Evolutionary conservation across 495 filamentous ascomycete species (phyloP).

Genomic region (Aspergillus mulundensis): DNA sequence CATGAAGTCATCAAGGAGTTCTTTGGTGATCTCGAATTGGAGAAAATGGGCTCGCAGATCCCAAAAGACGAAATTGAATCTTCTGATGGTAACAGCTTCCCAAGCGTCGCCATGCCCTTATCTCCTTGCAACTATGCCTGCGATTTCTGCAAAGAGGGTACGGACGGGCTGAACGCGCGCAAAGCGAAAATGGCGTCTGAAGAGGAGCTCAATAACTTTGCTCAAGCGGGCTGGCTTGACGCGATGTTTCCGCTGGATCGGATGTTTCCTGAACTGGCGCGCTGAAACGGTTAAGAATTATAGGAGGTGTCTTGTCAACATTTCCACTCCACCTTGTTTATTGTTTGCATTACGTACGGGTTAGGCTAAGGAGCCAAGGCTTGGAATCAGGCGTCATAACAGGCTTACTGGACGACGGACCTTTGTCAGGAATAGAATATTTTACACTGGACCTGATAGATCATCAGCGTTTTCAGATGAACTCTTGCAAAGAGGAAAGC

Average conservation of each 20-base stretch:
- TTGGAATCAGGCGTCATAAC: neutral
- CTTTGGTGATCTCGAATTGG: conserved; percentile 64
- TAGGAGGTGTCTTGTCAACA: too few species aligned
- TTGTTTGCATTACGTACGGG: too few species aligned
- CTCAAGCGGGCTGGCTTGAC: conserved; percentile 16
- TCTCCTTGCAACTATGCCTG: conserved; percentile 78
- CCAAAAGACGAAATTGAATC: conserved; percentile 12
- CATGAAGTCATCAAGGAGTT: conserved; percentile 75
- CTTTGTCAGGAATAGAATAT: too few species aligned
- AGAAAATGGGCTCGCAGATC: conserved; percentile 37
- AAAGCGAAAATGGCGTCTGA: conserved; percentile 44
- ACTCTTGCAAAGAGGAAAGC: neutral
- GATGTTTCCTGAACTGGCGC: conserved; percentile 12
- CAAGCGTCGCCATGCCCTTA: neutral
- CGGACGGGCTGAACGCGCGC: conserved; percentile 53
- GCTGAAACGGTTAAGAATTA: neutral
- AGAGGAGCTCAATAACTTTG: conserved; percentile 13
- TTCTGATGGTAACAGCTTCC: conserved; percentile 1
- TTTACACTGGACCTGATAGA: neutral
- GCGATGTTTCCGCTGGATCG: conserved; percentile 5
- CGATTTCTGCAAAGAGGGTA: conserved; percentile 80
- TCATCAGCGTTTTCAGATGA: neutral
- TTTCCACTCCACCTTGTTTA: too few species aligned
- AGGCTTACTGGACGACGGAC: neutral
- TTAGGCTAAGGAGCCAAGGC: too few species aligned